Base-by-base conservation (phyloP, 139 green algal species). In the Coelastrella sp. region DNA sequence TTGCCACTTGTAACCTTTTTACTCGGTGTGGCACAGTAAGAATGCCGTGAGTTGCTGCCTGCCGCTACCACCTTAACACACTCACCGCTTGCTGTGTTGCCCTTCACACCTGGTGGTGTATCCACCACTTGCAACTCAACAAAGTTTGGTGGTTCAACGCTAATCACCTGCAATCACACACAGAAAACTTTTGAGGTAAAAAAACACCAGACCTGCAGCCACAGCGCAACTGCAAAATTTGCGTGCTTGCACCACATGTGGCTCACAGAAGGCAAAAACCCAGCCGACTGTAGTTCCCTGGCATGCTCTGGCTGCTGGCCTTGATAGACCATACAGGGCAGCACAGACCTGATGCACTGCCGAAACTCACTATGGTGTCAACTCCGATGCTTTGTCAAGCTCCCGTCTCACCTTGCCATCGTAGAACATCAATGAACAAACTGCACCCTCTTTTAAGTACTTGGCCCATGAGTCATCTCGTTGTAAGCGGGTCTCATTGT, bases 401-500 rank as follows among this genome's bases (percentile, higher is more conserved):
- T 9, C 7, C 41, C 7, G 13, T 38, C 92, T 72, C 21, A 86
- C 90, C 92, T 94, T 98, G 48, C 92, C 96, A 73, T 98, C 96
- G 94, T 94, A 99, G 59, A 94, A 93, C 40, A 98, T 78, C 59
- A 99, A 89, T 25, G 85, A 66, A 69, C 89, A 90, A n/a, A 69
- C 89, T 32, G 86, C 74, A 59, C 90, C 90, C 89, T 98, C 95
- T 86, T 96, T 98, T 5, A 99, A 81, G 86, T 93, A 99, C 83
- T 98, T 95, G 9, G 93, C 91, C 94, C 94, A 99, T 1, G 53
- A 64, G 19, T 92, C 84, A 38, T 98, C 91, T 30, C 68, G 75
- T 17, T 76, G 86, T 17, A 99, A 32, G 25, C 97, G 94, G 15
- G 90, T 96, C 94, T 99, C 98, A 90, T 99, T 98, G 78, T 97